Evolutionary conservation across 345 rosid genomes (phyloP), one percentile per base, ranked within the genome.

Genomic region (Populus simonii): DNA sequence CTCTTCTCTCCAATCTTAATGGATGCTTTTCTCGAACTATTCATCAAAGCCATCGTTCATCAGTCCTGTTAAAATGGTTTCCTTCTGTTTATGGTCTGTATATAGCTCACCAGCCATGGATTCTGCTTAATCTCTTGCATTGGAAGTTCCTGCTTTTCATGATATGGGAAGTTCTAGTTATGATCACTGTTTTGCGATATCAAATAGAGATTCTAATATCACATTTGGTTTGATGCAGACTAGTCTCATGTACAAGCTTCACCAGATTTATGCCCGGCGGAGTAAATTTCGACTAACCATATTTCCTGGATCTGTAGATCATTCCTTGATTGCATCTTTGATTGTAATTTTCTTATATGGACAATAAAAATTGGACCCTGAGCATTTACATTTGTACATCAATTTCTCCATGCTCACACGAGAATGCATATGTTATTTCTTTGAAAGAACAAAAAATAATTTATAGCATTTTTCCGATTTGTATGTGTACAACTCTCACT

Each of bases 201-300:
- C 29, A 71, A 71, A 8, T 49, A 15, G 13, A 18, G 36, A 6
- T 53, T 20, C 17, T 53, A 11, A 22, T 1, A 22, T 23, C 12
- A 49, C 25, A 23, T 41, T 72, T 68, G 12, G 7, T 68, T 73
- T 76, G 78, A 77, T 84, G 91, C 96, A 93, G 99, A 93, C 94
- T 31, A 88, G 94, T 82, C 92, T 96, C 49, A 93, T 96, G 97
- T 83, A 93, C 88, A 92, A 95, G 88, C 93, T 95, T 79, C 87
- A 78, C 70, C 91, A 93, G 84, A 88, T 95, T 45, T 90, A 80
- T 70, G 96, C 81, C 55, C 76, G 83, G 29, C 84, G 94, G 83
- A 82, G 77, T 70, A 90, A 77, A 81, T 92, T 90, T 86, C 89
- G 96, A 66, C 29, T 92, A 63, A 93, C 99, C 9, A 87, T 96